A percentile compares a stretch with the other conserved stretches of the same genome.
phyloP scores from a whole-genome alignment of 495 filamentous ascomycete genomes.

The Margaritispora aquatica region DNA sequence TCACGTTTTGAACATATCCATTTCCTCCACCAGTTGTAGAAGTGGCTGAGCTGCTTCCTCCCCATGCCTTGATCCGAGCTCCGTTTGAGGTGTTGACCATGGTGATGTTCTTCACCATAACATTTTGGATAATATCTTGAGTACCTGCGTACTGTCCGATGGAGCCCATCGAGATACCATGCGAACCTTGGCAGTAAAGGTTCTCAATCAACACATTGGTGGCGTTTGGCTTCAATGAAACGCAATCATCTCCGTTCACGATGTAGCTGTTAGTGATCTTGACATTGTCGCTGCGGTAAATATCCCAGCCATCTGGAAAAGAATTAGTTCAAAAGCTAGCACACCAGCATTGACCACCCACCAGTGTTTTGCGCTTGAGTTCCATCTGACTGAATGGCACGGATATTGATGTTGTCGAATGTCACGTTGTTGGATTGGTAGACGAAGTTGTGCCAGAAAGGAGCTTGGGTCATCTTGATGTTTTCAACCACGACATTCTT shows the following conservation, averaged over 20 bases:
- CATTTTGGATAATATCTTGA: slow-evolving; percentile 45
- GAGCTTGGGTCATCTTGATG: neutral
- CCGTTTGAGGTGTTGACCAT: slow-evolving; percentile 49
- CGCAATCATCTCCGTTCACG: slow-evolving; percentile 54
- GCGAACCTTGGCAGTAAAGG: slow-evolving; percentile 53
- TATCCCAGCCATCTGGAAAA: neutral
- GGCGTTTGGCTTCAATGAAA: slow-evolving; percentile 53
- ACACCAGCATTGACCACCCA: neutral
- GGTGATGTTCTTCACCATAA: slow-evolving; percentile 49
- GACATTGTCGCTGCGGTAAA: slow-evolving; percentile 19
- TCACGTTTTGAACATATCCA: slow-evolving; percentile 52
- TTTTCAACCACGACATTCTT: slow-evolving; percentile 5
- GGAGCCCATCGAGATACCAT: slow-evolving; percentile 52
- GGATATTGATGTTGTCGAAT: slow-evolving; percentile 5
- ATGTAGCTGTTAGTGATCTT: slow-evolving; percentile 43
- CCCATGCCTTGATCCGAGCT: slow-evolving; percentile 51
- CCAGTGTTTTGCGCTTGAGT: slow-evolving; percentile 5
- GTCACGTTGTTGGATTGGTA: neutral
- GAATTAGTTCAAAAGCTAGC: neutral
- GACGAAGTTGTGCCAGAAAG: slow-evolving; percentile 5
- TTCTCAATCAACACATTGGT: slow-evolving; percentile 51
- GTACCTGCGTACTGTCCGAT: slow-evolving; percentile 51
- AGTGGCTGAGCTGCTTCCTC: slow-evolving; percentile 10
- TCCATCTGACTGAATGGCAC: neutral
- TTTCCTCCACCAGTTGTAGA: slow-evolving; percentile 37